A percentile compares a stretch with the other conserved stretches of the same genome.
Conservation (phyloP, 2,329 filamentous ascomycete species). For the Onygenales sp. region DNA sequence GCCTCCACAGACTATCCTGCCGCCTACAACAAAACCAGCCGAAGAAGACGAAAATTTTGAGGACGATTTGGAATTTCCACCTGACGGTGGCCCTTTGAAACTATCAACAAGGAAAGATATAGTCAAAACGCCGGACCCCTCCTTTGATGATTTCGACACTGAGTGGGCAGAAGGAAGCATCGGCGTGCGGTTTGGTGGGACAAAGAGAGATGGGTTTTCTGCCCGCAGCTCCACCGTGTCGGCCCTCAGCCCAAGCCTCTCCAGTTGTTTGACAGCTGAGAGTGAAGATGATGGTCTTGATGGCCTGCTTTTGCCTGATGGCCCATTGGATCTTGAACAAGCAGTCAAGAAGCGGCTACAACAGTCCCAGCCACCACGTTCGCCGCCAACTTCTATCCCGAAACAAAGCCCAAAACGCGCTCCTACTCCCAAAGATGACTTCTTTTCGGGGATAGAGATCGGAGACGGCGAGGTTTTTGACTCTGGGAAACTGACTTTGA, state of each 20-base stretch:
- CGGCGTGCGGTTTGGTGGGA: conserved; percentile 82
- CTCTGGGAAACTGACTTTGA: conserved; percentile 69
- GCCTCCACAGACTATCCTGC: conserved; percentile 41
- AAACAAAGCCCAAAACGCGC: conserved; percentile 14
- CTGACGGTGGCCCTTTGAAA: conserved; percentile 52
- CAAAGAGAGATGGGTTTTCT: conserved; percentile 66
- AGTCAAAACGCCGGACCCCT: conserved; percentile 52
- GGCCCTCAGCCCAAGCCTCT: conserved; percentile 82
- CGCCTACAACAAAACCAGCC: conserved; percentile 45
- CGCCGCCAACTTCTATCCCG: conserved; percentile 17
- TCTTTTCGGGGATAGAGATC: conserved; percentile 77
- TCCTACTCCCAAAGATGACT: conserved; percentile 54
- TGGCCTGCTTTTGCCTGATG: conserved; percentile 75
- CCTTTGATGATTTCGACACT: conserved; percentile 63
- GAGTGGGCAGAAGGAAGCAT: conserved; percentile 92
- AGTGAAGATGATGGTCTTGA: conserved; percentile 90
- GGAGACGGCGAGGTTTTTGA: conserved; percentile 75
- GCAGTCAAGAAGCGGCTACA: conserved; percentile 57
- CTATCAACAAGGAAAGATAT: conserved; percentile 53
- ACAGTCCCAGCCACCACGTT: conserved; percentile 39
- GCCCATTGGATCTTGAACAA: conserved; percentile 73
- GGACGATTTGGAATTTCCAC: conserved; percentile 61
- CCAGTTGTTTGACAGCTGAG: conserved; percentile 82
- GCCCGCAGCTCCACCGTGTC: conserved; percentile 79
- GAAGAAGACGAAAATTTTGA: conserved; percentile 59